Evolutionary conservation across 1,284 basidiomycete species (phyloP).

Genomic region (Sphaerobolus stellatus): DNA sequence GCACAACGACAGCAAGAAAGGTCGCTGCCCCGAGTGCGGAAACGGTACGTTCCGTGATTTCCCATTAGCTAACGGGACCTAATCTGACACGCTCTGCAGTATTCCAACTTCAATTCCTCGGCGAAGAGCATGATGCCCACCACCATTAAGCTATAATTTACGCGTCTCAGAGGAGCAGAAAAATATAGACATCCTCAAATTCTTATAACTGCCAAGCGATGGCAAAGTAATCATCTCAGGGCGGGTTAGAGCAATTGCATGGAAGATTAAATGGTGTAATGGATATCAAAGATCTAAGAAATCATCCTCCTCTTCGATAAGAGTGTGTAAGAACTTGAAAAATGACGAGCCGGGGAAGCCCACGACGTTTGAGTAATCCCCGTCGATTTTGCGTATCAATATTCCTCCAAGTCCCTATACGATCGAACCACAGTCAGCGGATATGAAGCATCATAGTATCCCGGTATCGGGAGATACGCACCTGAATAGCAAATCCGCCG

Average conservation of each 20-base stretch:
- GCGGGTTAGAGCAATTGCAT: too few species aligned
- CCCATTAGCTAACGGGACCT: neutral
- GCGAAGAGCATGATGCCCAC: slow-evolving; percentile 7
- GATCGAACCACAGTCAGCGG: neutral
- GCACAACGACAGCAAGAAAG: slow-evolving; percentile 59
- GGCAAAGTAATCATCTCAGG: too few species aligned
- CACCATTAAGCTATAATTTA: neutral
- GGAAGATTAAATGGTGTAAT: too few species aligned
- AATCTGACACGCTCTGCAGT: neutral
- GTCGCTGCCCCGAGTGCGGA: slow-evolving; percentile 89
- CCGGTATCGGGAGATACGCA: too few species aligned
- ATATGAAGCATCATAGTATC: slow-evolving; percentile 12
- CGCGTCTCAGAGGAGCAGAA: too few species aligned
- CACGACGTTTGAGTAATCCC: slow-evolving; percentile 91
- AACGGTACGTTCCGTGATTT: slow-evolving; percentile 56
- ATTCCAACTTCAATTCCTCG: slow-evolving; percentile 9
- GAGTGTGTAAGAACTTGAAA: slow-evolving; percentile 63
- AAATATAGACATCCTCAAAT: too few species aligned
- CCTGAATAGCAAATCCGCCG: slow-evolving; percentile 95
- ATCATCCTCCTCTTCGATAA: slow-evolving; percentile 72
- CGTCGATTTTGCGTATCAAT: slow-evolving; percentile 82
- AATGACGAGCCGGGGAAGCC: slow-evolving; percentile 85
- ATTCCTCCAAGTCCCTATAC: slow-evolving; percentile 76
- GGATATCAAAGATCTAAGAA: slow-evolving; percentile 56
- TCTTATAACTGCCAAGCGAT: too few species aligned